These are phyloP conservation scores for Sarocladiaceae sp. DNA, from an alignment of 2,329 filamentous ascomycete species.

Conservation along the genomic window DNA sequence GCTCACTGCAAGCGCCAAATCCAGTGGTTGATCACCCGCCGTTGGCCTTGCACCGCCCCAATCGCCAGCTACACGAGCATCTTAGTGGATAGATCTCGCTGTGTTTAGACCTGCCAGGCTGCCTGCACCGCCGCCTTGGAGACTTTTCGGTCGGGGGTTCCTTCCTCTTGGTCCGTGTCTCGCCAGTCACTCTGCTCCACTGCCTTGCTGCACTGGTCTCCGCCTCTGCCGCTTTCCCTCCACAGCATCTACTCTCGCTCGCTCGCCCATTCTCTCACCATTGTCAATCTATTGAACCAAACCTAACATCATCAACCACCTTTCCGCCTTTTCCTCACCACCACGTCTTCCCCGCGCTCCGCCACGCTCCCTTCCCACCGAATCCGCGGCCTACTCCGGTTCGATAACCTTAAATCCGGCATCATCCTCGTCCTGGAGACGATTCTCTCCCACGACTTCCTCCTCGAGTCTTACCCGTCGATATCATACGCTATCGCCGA, in stretches of 20 bases:
- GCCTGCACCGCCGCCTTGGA: not conserved
- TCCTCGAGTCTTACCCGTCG: not conserved
- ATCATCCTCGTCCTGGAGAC: conserved; percentile 5
- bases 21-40: not conserved
- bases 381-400: not conserved
- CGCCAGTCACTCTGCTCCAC: not conserved
- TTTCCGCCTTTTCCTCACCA: not conserved
- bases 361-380: not conserved
- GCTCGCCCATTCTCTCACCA: not conserved
- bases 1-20: not conserved
- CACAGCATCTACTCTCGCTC: not conserved
- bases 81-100: too few species aligned
- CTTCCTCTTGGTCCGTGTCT: not conserved
- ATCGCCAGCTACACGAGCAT: not conserved
- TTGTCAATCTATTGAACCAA: not conserved
- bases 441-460: not conserved
- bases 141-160: not conserved
- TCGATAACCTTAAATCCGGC: conserved; percentile 3
- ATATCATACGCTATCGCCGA: not conserved
- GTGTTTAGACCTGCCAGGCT: too few species aligned
- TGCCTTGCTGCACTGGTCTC: too few species aligned
- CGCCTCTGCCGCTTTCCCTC: not conserved
- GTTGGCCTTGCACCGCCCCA: conserved; percentile 5
- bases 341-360: not conserved
- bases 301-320: not conserved